Base-by-base conservation (phyloP, 2,329 filamentous ascomycete species). In the Mycogone perniciosa region DNA sequence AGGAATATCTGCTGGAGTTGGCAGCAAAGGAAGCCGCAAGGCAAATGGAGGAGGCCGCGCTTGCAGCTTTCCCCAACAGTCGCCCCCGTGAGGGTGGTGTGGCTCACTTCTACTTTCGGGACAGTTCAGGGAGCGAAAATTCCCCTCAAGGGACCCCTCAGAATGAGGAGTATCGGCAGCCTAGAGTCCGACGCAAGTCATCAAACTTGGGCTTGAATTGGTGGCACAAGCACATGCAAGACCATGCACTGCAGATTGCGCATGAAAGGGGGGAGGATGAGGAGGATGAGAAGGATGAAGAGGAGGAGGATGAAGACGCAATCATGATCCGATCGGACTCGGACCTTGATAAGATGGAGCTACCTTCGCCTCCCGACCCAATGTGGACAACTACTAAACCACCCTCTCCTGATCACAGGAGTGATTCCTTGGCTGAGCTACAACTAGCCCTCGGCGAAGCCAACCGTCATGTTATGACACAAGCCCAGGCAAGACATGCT, bases 211-310 rank as follows among this genome's bases (percentile, higher is more conserved):
- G 80, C 46, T 73, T 84, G 59, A 76, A 77, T 47, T 92, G 87
- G 84, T 89, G 89, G 63, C 76, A 93, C 62, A 80, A 84, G 60
- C 85, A 89, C 59, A 88, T 93, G 86, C 86, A 88, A 59, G 79
- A 84, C 59, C 86, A 92, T 67, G 86, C 84, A 46, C 81, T 88
- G 58, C 75, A 84, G 59, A 66, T 84, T 44, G 76, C 82, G 54
- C 70, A 76, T 58, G 74, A 75, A 39, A 69, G 70, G 29, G 57
- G 52, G 27, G 60, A 60, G 2, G 58, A 62, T 31, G 62, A 57
- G 39, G 60, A 67, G 26, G 48, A 55, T 31, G 52, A 57, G 6
- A 46, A 52, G 13, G 57, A 57, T 13, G 52, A 64, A 26, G 63
- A 68, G 27, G 51, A 58, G 10, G 47, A 54, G 29, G 57, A 56